Evolutionary conservation across 768 basidiomycete genomes (phyloP).

Genomic region (Boletus rex-veris): DNA sequence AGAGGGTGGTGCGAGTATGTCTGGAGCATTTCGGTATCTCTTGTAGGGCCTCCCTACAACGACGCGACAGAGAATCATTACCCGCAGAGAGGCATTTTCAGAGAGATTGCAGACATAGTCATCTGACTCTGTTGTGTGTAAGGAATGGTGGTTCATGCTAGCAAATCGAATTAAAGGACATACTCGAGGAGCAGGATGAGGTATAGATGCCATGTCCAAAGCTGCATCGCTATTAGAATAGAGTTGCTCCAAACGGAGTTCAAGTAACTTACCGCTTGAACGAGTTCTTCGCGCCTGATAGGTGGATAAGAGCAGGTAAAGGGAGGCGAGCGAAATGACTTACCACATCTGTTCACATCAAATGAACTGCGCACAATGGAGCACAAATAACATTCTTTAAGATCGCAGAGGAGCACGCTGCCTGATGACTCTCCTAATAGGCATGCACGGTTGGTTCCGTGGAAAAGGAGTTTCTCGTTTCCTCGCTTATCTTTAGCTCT

Average conservation of each 20-base stretch:
- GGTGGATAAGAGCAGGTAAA: slow-evolving; percentile 7
- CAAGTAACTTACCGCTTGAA: slow-evolving; percentile 42
- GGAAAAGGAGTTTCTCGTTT: slow-evolving; percentile 61
- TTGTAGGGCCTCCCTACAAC: slow-evolving; percentile 58
- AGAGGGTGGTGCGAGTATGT: slow-evolving; percentile 47
- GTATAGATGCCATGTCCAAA: slow-evolving; percentile 73
- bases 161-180: slow-evolving; percentile 13
- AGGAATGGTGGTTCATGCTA: neutral
- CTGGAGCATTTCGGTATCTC: slow-evolving; percentile 46
- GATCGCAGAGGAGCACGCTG: slow-evolving; percentile 46
- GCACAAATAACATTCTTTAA: slow-evolving; percentile 53
- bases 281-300: slow-evolving; percentile 50
- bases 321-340: slow-evolving; percentile 15
- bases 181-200: slow-evolving; percentile 64
- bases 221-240: slow-evolving; percentile 28
- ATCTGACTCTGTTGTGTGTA: slow-evolving; percentile 51
- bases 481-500: slow-evolving; percentile 30
- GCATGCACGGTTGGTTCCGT: slow-evolving; percentile 63
- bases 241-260: neutral
- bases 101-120: slow-evolving; percentile 52
- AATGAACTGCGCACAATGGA: slow-evolving; percentile 56
- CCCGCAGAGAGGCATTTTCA: slow-evolving; percentile 41
- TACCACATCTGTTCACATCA: slow-evolving; percentile 57
- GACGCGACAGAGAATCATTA: slow-evolving; percentile 57
- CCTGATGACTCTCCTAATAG: slow-evolving; percentile 50